phyloP scores from a whole-genome alignment of 345 rosid genomes.

The Populus simonii region DNA sequence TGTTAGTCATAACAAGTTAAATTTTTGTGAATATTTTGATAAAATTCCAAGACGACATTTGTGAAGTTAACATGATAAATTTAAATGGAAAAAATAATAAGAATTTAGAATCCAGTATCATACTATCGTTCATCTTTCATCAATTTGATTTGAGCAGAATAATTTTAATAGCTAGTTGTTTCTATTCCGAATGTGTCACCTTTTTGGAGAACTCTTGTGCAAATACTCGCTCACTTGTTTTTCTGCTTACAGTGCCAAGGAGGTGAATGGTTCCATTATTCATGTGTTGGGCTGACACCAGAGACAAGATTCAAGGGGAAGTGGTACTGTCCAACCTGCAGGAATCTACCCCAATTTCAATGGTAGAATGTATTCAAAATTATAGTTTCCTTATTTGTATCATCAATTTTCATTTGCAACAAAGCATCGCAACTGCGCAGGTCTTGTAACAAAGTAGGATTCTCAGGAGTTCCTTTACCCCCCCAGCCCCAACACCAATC shows the following conservation, averaged over 20 bases:
- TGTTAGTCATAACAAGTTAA: not conserved
- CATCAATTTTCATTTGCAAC: not conserved
- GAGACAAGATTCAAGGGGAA: slow-evolving; percentile 98
- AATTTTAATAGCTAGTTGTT: not conserved
- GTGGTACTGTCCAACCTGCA: slow-evolving; percentile 99
- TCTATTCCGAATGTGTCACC: not conserved
- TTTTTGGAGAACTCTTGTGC: not conserved
- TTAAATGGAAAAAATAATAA: not conserved
- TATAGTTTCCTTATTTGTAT: not conserved
- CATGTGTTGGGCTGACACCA: slow-evolving; percentile 92
- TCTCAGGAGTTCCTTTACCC: not conserved
- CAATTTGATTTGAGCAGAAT: not conserved
- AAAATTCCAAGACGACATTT: not conserved
- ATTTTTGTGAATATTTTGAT: not conserved
- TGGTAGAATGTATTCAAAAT: slow-evolving; percentile 16
- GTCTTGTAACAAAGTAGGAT: slow-evolving; percentile 4
- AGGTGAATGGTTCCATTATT: slow-evolving; percentile 99
- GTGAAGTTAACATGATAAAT: not conserved
- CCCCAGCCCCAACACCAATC: not conserved
- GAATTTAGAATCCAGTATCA: not conserved
- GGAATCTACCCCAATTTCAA: slow-evolving; percentile 52
- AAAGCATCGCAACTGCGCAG: slow-evolving; percentile 3
- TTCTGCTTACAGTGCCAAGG: slow-evolving; percentile 73
- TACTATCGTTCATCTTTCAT: not conserved
- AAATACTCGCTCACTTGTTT: slow-evolving; percentile 5